Conservation (phyloP, 441 rosid genomes). For the Populus tomentosa region DNA sequence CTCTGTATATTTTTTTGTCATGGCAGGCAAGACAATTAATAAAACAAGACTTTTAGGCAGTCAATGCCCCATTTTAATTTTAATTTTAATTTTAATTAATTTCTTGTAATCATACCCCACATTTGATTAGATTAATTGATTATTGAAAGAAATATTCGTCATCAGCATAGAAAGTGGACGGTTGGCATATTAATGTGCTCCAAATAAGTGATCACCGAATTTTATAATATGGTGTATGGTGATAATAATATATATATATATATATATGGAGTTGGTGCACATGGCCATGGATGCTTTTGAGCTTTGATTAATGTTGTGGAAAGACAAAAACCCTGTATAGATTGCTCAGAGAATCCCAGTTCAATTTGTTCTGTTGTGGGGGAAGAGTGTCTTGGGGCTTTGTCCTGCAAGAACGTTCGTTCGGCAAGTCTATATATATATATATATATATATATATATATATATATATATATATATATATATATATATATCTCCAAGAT, state of each 20-base stretch:
- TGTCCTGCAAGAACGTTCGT: slow-evolving; percentile 34
- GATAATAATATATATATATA: too few relatives aligned
- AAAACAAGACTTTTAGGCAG: neutral
- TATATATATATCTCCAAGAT: too few relatives aligned
- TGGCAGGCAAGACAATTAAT: neutral
- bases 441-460: too few relatives aligned
- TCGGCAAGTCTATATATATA: too few relatives aligned
- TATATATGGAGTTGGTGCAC: slow-evolving; percentile 26
- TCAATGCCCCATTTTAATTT: neutral
- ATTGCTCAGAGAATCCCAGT: slow-evolving; percentile 45
- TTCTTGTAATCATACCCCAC: neutral
- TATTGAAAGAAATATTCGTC: slow-evolving; percentile 4
- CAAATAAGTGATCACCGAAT: neutral
- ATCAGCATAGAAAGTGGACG: slow-evolving; percentile 23
- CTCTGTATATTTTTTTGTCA: too few relatives aligned
- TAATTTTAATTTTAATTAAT: too few relatives aligned
- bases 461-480: too few relatives aligned
- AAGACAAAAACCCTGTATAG: slow-evolving; percentile 2
- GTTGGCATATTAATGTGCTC: slow-evolving; percentile 1
- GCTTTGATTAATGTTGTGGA: neutral
- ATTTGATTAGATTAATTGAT: neutral
- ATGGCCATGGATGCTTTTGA: slow-evolving; percentile 28
- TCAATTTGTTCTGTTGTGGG: slow-evolving; percentile 22
- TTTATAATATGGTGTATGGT: neutral
- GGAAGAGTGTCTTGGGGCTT: neutral